Conservation (phyloP, 257 asterid species). For the Solanum rostratum region DNA sequence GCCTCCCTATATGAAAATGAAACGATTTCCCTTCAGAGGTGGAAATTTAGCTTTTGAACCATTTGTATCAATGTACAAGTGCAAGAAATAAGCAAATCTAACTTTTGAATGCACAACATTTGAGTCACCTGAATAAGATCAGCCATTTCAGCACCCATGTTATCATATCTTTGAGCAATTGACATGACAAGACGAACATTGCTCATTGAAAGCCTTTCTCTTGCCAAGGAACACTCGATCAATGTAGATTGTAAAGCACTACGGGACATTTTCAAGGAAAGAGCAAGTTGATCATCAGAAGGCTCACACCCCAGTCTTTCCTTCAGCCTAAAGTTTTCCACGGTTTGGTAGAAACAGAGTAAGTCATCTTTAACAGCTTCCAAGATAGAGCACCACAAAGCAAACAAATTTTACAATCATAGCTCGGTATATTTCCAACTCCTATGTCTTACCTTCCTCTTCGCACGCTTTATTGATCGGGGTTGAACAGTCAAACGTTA, state of each 20-base stretch:
- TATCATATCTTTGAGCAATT: conserved; percentile 83
- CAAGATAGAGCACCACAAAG: not conserved
- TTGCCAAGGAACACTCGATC: conserved; percentile 72
- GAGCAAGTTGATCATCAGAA: conserved; percentile 88
- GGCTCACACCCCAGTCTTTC: conserved; percentile 82
- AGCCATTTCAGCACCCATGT: conserved; percentile 91
- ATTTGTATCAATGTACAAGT: not conserved
- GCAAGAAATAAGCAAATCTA: not conserved
- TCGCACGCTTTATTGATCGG: not conserved
- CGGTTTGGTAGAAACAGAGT: not conserved
- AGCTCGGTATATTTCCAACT: not conserved
- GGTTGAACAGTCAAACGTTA: not conserved
- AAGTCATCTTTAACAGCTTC: not conserved
- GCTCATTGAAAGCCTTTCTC: conserved; percentile 97
- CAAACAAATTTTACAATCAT: not conserved
- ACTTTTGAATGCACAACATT: conserved; percentile 1
- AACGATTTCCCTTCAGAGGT: not conserved
- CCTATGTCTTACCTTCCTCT: not conserved
- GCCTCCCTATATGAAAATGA: conserved; percentile 55
- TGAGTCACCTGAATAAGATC: conserved; percentile 81
- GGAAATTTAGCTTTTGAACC: not conserved
- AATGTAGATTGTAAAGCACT: conserved; percentile 42
- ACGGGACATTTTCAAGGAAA: conserved; percentile 53
- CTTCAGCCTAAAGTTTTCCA: conserved; percentile 41
- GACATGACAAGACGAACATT: conserved; percentile 95